Evolutionary conservation across 345 rosid genomes (phyloP).

Genomic region (Gossypium ekmanianum): DNA sequence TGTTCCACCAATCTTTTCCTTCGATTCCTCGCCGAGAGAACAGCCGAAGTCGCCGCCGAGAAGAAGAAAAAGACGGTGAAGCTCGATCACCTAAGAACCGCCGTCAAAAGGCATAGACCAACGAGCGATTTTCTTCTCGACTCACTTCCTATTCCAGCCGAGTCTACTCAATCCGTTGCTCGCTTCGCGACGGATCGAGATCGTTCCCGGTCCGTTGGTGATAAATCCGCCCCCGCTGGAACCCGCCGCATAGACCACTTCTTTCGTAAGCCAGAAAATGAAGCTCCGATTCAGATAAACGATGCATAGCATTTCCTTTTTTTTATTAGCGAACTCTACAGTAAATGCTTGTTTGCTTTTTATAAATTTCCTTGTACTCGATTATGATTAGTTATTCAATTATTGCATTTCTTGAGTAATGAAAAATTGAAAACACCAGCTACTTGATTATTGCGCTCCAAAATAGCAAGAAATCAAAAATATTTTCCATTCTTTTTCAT

Average conservation of each 20-base stretch:
- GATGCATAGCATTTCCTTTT: slow-evolving; percentile 24
- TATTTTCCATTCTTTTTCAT: neutral
- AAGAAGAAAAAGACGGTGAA: slow-evolving; percentile 72
- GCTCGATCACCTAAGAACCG: slow-evolving; percentile 58
- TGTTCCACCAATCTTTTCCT: slow-evolving; percentile 69
- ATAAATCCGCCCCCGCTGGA: slow-evolving; percentile 13
- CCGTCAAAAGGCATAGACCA: slow-evolving; percentile 72
- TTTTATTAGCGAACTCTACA: neutral
- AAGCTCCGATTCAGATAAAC: slow-evolving; percentile 30
- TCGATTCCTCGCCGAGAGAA: slow-evolving; percentile 64
- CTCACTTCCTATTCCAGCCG: slow-evolving; percentile 57
- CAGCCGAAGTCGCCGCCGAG: slow-evolving; percentile 47
- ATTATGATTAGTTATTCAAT: neutral
- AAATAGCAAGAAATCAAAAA: neutral
- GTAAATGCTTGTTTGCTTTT: neutral
- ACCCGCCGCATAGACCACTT: slow-evolving; percentile 52
- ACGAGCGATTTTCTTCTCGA: slow-evolving; percentile 81
- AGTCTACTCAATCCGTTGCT: slow-evolving; percentile 35
- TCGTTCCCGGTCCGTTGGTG: slow-evolving; percentile 18
- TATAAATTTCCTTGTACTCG: neutral
- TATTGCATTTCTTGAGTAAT: neutral
- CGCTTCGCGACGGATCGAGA: slow-evolving; percentile 18
- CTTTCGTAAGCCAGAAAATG: slow-evolving; percentile 44
- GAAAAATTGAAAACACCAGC: neutral
- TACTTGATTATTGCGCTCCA: neutral